Conservation (phyloP, 2,329 filamentous ascomycete genomes). For the Moelleriella libera region DNA sequence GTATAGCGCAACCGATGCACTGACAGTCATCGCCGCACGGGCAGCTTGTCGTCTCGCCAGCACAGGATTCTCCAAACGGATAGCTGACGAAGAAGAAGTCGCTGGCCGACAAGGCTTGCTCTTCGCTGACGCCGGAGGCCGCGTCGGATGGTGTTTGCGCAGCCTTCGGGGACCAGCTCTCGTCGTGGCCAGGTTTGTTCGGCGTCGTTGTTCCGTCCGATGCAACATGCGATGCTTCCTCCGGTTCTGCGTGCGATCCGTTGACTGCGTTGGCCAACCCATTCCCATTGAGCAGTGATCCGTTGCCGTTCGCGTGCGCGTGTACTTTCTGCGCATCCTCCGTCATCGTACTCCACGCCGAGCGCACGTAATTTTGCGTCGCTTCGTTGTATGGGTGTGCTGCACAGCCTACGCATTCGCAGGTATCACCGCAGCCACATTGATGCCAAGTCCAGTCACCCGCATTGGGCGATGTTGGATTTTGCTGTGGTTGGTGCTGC, state of each 20-base stretch:
- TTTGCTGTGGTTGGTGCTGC: slow-evolving; percentile 3
- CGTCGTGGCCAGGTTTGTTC: slow-evolving; percentile 10
- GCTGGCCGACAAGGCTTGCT: slow-evolving; percentile 33
- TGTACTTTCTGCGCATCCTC: slow-evolving; percentile 15
- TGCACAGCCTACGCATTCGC: slow-evolving; percentile 54
- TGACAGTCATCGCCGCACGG: slow-evolving; percentile 46
- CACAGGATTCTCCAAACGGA: slow-evolving; percentile 31
- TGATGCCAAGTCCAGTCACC: slow-evolving; percentile 20
- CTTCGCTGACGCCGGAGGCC: slow-evolving; percentile 29
- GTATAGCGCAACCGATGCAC: slow-evolving; percentile 42
- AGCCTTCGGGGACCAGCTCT: slow-evolving; percentile 21
- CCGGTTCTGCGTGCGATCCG: slow-evolving; percentile 9
- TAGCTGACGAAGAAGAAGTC: slow-evolving; percentile 49
- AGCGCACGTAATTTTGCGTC: slow-evolving; percentile 38
- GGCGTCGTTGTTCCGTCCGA: slow-evolving; percentile 8
- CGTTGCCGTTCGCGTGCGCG: slow-evolving; percentile 4
- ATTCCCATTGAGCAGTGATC: slow-evolving; percentile 6
- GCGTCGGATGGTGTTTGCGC: slow-evolving; percentile 33
- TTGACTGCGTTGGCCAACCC: slow-evolving; percentile 11
- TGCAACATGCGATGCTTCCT: slow-evolving; percentile 8
- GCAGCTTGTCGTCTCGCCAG: slow-evolving; percentile 34
- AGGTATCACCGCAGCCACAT: slow-evolving; percentile 51
- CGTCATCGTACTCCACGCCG: slow-evolving; percentile 27
- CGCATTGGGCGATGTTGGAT: slow-evolving; percentile 6
- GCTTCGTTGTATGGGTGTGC: slow-evolving; percentile 55